phyloP scores from a whole-genome alignment of 1,284 basidiomycete species.

The Ceratobasidium sp. region DNA sequence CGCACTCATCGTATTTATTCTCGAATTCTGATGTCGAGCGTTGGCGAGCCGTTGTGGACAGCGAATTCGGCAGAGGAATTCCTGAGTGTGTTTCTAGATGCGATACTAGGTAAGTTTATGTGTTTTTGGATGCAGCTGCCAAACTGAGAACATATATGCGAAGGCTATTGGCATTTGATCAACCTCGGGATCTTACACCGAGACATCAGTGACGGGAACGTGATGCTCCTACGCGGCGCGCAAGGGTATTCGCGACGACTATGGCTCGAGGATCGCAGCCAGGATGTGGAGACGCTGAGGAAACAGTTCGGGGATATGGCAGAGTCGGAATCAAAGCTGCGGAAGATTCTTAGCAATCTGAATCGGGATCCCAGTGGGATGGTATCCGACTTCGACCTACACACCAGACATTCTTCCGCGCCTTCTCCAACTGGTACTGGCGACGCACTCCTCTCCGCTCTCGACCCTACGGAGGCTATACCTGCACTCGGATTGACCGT shows the following conservation, averaged over 20 bases:
- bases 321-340: slow-evolving; percentile 16
- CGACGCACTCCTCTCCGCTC: background rate
- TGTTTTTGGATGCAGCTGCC: background rate
- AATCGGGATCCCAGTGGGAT: background rate
- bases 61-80: slow-evolving; percentile 1
- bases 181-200: slow-evolving; percentile 27
- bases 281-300: background rate
- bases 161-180: slow-evolving; percentile 22
- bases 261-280: background rate
- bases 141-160: background rate
- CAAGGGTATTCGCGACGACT: background rate
- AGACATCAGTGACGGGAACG: slow-evolving; percentile 34
- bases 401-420: background rate
- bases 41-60: background rate
- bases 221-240: slow-evolving; percentile 2
- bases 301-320: background rate
- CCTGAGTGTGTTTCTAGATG: background rate
- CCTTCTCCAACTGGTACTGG: background rate
- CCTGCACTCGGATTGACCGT: background rate
- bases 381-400: slow-evolving; percentile 20
- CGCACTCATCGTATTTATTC: slow-evolving; percentile 9
- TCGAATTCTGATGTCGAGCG: slow-evolving; percentile 2
- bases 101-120: background rate
- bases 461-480: background rate
- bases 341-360: background rate